These are phyloP conservation scores for Eutreptiella sp. DNA, from an alignment of 208 protist genomes.

Conservation along the genomic window DNA sequence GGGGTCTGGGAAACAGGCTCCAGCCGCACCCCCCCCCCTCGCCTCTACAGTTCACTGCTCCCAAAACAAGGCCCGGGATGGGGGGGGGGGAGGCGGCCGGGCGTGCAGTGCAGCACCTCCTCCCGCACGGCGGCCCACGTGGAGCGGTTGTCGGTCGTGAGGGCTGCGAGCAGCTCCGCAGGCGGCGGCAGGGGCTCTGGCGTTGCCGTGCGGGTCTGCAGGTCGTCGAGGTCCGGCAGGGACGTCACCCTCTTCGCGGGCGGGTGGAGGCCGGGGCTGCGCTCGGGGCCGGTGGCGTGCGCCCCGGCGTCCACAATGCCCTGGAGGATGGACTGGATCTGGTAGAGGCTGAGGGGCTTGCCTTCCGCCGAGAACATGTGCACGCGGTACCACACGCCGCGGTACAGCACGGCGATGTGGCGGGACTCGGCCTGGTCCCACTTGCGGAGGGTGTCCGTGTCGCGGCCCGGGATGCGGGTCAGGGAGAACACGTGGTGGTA, in stretches of 20 bases:
- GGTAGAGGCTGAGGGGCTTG: constrained; percentile 37
- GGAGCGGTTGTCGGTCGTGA: constrained; percentile 56
- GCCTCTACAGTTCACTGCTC: too few relatives aligned
- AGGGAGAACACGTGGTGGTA: constrained; percentile 68
- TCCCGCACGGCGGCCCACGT: constrained; percentile 63
- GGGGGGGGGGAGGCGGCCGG: too few relatives aligned
- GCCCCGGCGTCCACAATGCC: constrained; percentile 13
- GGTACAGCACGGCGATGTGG: constrained; percentile 64
- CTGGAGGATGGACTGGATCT: constrained; percentile 31
- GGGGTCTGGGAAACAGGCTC: too few relatives aligned
- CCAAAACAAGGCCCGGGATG: too few relatives aligned
- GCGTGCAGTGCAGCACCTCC: too few relatives aligned
- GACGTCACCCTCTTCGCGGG: too few relatives aligned
- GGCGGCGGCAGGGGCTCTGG: too few relatives aligned
- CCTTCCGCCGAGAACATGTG: constrained; percentile 41
- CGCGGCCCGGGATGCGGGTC: constrained; percentile 66
- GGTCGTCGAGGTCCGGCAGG: too few relatives aligned
- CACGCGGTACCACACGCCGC: constrained; percentile 58
- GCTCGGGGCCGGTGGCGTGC: too few relatives aligned
- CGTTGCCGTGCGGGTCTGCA: too few relatives aligned
- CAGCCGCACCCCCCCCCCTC: too few relatives aligned
- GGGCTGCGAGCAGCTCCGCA: constrained; percentile 53
- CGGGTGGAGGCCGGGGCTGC: too few relatives aligned
- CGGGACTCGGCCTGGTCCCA: constrained; percentile 42
- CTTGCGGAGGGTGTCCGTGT: constrained; percentile 57